Evolutionary conservation across 1,284 basidiomycete species (phyloP), one percentile per base, ranked within the genome.

Genomic region (Peniophora sp.): DNA sequence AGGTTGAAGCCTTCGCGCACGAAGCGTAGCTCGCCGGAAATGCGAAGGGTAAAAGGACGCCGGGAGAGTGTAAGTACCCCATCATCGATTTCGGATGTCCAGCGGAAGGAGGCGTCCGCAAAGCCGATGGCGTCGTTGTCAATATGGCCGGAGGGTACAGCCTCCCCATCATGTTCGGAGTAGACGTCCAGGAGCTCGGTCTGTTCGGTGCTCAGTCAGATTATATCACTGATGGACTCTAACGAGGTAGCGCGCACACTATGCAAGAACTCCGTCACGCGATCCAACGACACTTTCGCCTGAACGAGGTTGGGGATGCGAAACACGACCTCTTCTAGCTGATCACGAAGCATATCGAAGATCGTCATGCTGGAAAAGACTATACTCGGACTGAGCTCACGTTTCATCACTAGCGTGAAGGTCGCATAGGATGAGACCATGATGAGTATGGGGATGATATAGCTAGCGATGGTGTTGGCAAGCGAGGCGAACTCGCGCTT

Each of bases 11-110:
- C 68, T 9, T 77, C 77, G 37, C 70, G 72, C 53, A 74, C 72
- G 67, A 88, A 87, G 3, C 70, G 60, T n/a, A 86, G 60, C 54
- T 84, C 78, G 18, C 64, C 70, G 1, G 77, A 71, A 17, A 83
- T 66, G 0, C 60, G 60, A 9, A 85, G 68, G 6, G 62, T 64
- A 65, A 82, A 83, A 49, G 68, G 70, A n/a, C 69, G 61, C 8
- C 56, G 55, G 2, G 54, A 59, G 2, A 64, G 66, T 1, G 65
- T 68, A 20, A 57, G 24, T 3, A 58, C 47, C 3, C 57, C 61
- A 18, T 62, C 55, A 11, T 48, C 50, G n/a, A 23, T 15, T 15
- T 48, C 44, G 15, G 63, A 62, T 17, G 55, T 61, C 73, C 74
- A 75, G 5, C 68, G 66, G 57, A 75, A 75, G 10, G 63, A 58